These are phyloP conservation scores for Aleurites moluccanus DNA, from an alignment of 441 rosid species.

Conservation along the genomic window DNA sequence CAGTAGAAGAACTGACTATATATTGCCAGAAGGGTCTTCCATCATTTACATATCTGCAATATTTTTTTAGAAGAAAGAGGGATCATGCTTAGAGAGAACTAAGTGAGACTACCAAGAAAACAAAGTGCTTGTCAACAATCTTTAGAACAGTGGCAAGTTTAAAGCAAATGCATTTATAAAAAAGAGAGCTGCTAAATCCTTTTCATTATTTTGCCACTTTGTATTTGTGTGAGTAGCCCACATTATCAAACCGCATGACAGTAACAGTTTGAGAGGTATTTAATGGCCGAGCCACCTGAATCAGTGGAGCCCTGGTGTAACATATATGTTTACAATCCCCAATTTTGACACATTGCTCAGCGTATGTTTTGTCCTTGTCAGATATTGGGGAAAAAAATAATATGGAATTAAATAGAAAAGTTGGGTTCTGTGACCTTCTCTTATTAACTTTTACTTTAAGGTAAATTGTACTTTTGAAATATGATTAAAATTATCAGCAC, in stretches of 20 bases:
- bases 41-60: conserved; percentile 82
- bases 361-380: neutral
- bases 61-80: neutral
- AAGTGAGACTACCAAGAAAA: neutral
- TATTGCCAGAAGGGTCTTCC: conserved; percentile 95
- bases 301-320: neutral
- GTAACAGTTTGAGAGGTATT: no score
- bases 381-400: neutral
- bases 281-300: neutral
- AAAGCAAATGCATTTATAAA: neutral
- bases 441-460: neutral
- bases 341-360: neutral
- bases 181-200: neutral
- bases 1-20: conserved; percentile 87
- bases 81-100: neutral
- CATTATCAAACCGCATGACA: neutral
- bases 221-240: neutral
- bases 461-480: neutral
- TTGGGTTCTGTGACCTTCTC: neutral
- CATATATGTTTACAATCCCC: neutral
- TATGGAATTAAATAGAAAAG: neutral
- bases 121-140: neutral
- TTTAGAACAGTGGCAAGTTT: neutral
- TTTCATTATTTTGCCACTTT: neutral
- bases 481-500: neutral